phyloP scores from a whole-genome alignment of 2,329 filamentous ascomycete genomes.

The Pseudogymnoascus destructans region DNA sequence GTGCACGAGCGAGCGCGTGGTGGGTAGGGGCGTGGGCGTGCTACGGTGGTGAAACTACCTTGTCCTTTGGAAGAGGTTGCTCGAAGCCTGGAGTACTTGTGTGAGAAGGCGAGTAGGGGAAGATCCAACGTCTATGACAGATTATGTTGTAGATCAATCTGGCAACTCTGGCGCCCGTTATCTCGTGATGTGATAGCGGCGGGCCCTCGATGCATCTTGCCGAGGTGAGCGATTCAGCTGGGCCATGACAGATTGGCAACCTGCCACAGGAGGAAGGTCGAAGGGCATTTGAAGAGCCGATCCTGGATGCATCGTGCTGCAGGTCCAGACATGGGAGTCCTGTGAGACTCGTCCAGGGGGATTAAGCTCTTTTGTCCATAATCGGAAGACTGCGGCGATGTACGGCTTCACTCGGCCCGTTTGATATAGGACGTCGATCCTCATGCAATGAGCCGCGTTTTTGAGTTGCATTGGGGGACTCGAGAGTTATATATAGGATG shows the following conservation, averaged over 20 bases:
- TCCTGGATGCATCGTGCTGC: not conserved
- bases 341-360: not conserved
- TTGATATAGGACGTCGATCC: not conserved
- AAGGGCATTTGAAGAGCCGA: not conserved
- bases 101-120: not conserved
- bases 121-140: not conserved
- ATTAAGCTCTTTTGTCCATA: not conserved
- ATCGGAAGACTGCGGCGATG: not conserved
- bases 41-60: not conserved
- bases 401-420: not conserved
- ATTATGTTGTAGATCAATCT: not conserved
- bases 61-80: not conserved
- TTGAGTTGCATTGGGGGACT: not conserved
- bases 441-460: not conserved
- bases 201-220: not conserved
- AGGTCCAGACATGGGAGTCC: not conserved
- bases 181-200: not conserved
- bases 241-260: slow-evolving; percentile 4
- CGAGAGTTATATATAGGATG: not conserved
- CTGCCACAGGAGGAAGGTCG: not conserved
- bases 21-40: not conserved
- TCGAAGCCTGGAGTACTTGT: not conserved
- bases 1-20: slow-evolving; percentile 3
- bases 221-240: not conserved
- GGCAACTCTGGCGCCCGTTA: not conserved